Evolutionary conservation across 2,329 filamentous ascomycete species (phyloP), one percentile per base, ranked within the genome.

Genomic region (Sarocladiaceae sp.): DNA sequence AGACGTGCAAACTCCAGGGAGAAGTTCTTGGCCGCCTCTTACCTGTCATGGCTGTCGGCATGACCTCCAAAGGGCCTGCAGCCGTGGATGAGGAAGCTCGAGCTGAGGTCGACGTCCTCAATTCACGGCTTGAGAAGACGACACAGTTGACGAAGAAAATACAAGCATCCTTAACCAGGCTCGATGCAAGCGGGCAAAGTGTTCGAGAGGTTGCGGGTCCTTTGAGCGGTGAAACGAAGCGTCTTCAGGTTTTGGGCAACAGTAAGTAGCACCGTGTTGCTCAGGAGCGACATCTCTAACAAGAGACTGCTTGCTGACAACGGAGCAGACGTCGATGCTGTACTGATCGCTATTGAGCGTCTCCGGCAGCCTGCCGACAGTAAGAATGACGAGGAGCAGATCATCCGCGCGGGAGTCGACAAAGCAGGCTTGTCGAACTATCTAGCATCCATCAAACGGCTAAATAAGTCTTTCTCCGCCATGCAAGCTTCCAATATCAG

Each of bases 91-190:
- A 87, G 64, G 83, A 87, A 69, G 82, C 83, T 40, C 76, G 82
- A 53, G 84, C 84, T 42, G 84, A 87, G 66, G 84, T 88, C 52
- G 84, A 88, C 58, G 84, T 87, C 26, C 73, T 88, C 46, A 86
- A 85, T 60, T 87, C 83, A 51, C 77, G 84, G 35, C 83, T 97
- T 56, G 90, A 95, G 61, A 97, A 96, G 79, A 95, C 95, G 60
- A 87, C 91, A 55, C 84, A 90, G 64, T 80, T 97, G 66, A 96
- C 91, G 28, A 96, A 94, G 75, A 96, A 96, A 76, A 97, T 99
- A 52, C 88, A 96, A 69, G 87, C 88, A 25, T 96, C 90, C 50
- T 79, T 97, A 59, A 82, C 84, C 33, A 82, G 92, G 52, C 77
- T 99, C 29, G 91, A 97, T 62, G 83, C 86, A 33, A 95, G 90